Percentiles rank a stretch among this genome's conserved stretches.
These are phyloP conservation scores for Wallemia ichthyophaga DNA, from an alignment of 1,284 basidiomycete species.

Conservation along the genomic window DNA sequence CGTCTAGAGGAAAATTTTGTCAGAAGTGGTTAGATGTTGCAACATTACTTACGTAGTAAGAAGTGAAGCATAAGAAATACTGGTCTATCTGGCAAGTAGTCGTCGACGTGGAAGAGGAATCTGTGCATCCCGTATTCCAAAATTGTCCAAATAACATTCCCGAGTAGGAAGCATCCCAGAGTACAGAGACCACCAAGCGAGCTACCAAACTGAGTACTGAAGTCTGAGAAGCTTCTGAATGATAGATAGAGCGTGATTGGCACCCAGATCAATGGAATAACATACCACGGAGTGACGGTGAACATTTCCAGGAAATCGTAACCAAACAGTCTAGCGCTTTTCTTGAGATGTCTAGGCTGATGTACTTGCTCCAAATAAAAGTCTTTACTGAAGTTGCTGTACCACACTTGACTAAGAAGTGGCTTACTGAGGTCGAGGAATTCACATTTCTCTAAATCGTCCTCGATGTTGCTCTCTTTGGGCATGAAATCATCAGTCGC, in stretches of 20 bases:
- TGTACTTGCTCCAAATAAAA: conserved; percentile 94
- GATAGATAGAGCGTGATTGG: conserved; percentile 62
- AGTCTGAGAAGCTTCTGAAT: conserved; percentile 51
- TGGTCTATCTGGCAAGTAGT: conserved; percentile 55
- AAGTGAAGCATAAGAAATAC: conserved; percentile 67
- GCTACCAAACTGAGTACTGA: conserved; percentile 19
- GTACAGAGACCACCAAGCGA: conserved; percentile 17
- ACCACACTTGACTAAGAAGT: conserved; percentile 54
- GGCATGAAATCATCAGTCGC: conserved; percentile 64
- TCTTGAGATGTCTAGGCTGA: conserved; percentile 63
- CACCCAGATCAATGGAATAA: conserved; percentile 71
- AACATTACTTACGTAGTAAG: conserved; percentile 24
- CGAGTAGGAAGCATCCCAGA: conserved; percentile 36
- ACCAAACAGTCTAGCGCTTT: conserved; percentile 66
- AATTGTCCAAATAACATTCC: conserved; percentile 76
- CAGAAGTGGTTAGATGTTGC: no score
- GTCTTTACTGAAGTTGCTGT: conserved; percentile 60
- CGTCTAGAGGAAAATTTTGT: conserved; percentile 19
- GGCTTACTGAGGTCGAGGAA: conserved; percentile 80
- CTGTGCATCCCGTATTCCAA: conserved; percentile 88
- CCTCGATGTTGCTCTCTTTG: conserved; percentile 44
- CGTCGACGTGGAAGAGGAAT: conserved; percentile 91
- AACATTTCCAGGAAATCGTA: conserved; percentile 55
- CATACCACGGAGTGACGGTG: conserved; percentile 77
- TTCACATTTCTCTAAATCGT: conserved; percentile 57